Percentiles rank a stretch among this genome's conserved stretches.
Evolutionary conservation across 139 green algal genomes (phyloP).

Genomic region (Desmodesmus armatus): DNA sequence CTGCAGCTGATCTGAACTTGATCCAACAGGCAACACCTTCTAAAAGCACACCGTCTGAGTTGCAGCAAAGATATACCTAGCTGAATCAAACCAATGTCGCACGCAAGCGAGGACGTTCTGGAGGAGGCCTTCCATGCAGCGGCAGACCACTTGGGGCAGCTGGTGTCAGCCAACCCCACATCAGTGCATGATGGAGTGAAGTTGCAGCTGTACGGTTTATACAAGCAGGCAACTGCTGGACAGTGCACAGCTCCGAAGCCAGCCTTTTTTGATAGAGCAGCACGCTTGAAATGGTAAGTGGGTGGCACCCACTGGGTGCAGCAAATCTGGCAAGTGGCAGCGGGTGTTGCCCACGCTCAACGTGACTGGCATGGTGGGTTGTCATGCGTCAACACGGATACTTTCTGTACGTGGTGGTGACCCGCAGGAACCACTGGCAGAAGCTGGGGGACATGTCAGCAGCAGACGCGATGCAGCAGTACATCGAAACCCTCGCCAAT

Average conservation of each 20-base stretch:
- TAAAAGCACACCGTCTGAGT: too few relatives aligned
- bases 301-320: too few relatives aligned
- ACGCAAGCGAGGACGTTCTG: background rate
- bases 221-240: constrained; percentile 65
- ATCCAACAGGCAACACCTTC: too few relatives aligned
- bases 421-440: constrained; percentile 27
- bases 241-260: constrained; percentile 56
- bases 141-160: constrained; percentile 33
- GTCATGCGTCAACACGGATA: too few relatives aligned
- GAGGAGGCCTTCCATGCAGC: constrained; percentile 55
- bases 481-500: background rate
- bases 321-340: too few relatives aligned
- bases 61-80: too few relatives aligned
- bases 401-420: too few relatives aligned
- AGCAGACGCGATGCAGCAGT: constrained; percentile 26
- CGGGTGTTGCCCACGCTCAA: too few relatives aligned
- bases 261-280: constrained; percentile 56
- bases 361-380: too few relatives aligned
- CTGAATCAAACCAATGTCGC: too few relatives aligned
- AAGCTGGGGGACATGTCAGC: background rate
- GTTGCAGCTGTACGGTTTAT: constrained; percentile 64
- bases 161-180: background rate
- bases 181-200: constrained; percentile 43
- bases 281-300: constrained; percentile 55
- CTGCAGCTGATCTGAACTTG: too few relatives aligned